phyloP scores from a whole-genome alignment of 176 grass and related monocot genomes.

The Zizania latifolia region DNA sequence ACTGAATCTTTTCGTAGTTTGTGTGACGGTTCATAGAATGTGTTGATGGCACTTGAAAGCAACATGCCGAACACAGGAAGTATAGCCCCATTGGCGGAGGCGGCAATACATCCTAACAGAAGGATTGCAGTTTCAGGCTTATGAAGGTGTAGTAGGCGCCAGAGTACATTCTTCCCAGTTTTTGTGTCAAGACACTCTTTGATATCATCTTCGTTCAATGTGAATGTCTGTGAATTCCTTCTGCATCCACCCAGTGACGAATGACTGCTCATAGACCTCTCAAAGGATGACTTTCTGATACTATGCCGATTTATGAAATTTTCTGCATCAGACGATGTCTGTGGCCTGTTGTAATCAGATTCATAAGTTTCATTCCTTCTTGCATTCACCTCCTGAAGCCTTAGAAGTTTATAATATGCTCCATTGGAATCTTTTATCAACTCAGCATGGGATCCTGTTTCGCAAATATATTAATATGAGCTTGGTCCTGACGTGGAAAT shows the following conservation, averaged over 20 bases:
- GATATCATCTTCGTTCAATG: slow-evolving; percentile 8
- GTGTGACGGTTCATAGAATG: slow-evolving; percentile 45
- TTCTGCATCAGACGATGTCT: background rate
- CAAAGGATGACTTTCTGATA: slow-evolving; percentile 33
- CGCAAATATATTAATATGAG: background rate
- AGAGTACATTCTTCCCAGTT: slow-evolving; percentile 23
- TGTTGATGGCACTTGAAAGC: slow-evolving; percentile 42
- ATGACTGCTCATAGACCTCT: slow-evolving; percentile 36
- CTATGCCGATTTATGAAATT: slow-evolving; percentile 16
- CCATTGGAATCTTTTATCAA: slow-evolving; percentile 54
- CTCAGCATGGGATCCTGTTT: slow-evolving; percentile 55
- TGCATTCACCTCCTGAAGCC: slow-evolving; percentile 42
- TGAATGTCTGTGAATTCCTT: slow-evolving; percentile 17
- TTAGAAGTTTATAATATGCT: slow-evolving; percentile 60
- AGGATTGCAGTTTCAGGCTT: slow-evolving; percentile 47
- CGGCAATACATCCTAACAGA: slow-evolving; percentile 37
- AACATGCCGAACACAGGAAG: slow-evolving; percentile 51
- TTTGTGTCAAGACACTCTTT: slow-evolving; percentile 10
- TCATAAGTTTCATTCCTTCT: slow-evolving; percentile 17
- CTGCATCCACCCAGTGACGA: slow-evolving; percentile 34
- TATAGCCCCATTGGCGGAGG: slow-evolving; percentile 47
- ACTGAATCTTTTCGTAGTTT: slow-evolving; percentile 34
- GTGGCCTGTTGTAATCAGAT: background rate
- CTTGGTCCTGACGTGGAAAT: background rate
- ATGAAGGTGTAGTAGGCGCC: slow-evolving; percentile 39